Evolutionary conservation across 768 basidiomycete genomes (phyloP), one percentile per base, ranked within the genome.

Genomic region (Leccinum ochraceum): DNA sequence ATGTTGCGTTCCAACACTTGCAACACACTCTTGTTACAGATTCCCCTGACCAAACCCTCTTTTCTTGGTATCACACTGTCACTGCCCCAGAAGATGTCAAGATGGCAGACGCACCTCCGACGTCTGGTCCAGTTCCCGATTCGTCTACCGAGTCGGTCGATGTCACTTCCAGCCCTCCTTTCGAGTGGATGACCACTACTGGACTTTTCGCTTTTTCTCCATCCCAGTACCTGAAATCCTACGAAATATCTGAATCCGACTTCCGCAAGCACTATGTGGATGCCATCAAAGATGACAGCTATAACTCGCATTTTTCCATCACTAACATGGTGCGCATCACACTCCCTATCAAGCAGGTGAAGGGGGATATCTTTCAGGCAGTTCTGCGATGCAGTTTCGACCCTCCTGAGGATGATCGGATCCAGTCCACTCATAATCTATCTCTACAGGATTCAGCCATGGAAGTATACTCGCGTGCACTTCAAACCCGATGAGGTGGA

Each of bases 201-300:
- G 72, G 72, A 4, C 56, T 74, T 6, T 62, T 74, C 9, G 64
- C 70, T 6, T 39, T 44, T 3, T 72, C 70, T 42, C 70, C 72
- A 9, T 62, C 61, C 30, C 63, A 67, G 16, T 71, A 55, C 53
- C 4, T 60, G 30, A 61, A 60, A 55, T 63, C 58, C 37, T 63
- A 70, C 46, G 62, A 72, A 53, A 72, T 72, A 10, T 36, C 62
- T 7, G 68, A 68, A 28, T 11, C 17, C 0, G 60, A 63, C 37
- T 70, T 70, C 17, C 59, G 68, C 58, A 63, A 30, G 37, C 32
- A 63, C 53, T 69, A 69, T 14, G 54, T 63, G 6, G 60, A 68
- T 20, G 32, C 17, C 24, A 64, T 72, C 46, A 39, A 52, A 36
- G 58, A 61, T 9, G 11, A 53, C 9, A 30, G 13, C 50, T 68